A percentile compares a stretch with the other conserved stretches of the same genome.
These are phyloP conservation scores for Porodaedalea pini DNA, from an alignment of 1,284 basidiomycete genomes.

Conservation along the genomic window DNA sequence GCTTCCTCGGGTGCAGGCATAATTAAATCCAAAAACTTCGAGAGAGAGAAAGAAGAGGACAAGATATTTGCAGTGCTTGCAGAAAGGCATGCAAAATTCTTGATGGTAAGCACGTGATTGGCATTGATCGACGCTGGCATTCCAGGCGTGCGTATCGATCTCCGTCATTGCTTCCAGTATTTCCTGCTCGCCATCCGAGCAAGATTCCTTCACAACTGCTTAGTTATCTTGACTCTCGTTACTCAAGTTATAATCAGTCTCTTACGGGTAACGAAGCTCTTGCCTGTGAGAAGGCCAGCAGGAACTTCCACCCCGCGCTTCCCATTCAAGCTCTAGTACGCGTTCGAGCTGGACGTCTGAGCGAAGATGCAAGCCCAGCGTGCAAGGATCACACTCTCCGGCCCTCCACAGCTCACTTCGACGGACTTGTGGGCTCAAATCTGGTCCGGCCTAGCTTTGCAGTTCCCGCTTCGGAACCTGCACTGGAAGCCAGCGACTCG, in stretches of 20 bases:
- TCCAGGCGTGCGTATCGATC: no score
- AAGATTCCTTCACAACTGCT: no score
- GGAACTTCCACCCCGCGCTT: no score
- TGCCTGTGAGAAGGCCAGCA: no score
- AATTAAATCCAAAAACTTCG: neutral
- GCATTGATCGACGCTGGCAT: no score
- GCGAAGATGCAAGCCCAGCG: constrained; percentile 33
- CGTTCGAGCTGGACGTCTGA: neutral
- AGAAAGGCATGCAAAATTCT: neutral
- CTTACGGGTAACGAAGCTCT: no score
- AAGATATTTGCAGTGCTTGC: neutral
- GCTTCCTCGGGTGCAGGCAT: constrained; percentile 60
- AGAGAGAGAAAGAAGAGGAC: no score
- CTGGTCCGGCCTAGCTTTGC: constrained; percentile 58
- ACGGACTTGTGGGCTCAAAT: constrained; percentile 73
- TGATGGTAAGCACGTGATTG: neutral
- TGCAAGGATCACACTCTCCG: constrained; percentile 64
- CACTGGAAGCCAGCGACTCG: constrained; percentile 82
- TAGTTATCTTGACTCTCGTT: no score
- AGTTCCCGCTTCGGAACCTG: constrained; percentile 82
- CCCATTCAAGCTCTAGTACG: no score
- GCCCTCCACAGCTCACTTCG: constrained; percentile 56
- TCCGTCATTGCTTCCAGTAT: no score
- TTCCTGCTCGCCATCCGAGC: no score
- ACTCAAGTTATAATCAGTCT: no score